phyloP scores from a whole-genome alignment of 192 early-diverging fungal species.

The Coemansia sp. region DNA sequence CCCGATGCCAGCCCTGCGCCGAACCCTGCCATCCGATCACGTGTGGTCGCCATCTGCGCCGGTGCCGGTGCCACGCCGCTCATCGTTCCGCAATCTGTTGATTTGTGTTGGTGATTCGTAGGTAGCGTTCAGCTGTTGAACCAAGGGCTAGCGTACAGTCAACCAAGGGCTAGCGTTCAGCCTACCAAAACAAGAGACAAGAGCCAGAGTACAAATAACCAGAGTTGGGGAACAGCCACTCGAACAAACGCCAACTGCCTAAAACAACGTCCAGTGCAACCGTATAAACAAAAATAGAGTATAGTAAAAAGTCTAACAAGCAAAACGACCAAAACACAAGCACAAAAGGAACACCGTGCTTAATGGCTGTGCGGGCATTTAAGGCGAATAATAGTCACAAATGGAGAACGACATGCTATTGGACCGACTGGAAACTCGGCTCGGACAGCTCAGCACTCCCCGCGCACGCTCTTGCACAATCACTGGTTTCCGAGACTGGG shows the following conservation, averaged over 20 bases:
- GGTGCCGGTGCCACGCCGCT: not conserved
- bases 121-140: not conserved
- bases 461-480: no score
- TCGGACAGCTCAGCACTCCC: no score
- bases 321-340: no score
- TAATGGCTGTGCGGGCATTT: not conserved
- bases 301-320: no score
- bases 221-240: not conserved
- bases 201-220: not conserved
- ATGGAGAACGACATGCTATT: no score
- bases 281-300: not conserved
- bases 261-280: not conserved
- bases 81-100: not conserved
- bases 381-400: no score
- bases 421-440: no score
- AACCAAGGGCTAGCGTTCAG: not conserved
- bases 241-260: no score
- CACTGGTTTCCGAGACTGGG: no score
- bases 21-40: slow-evolving; percentile 66
- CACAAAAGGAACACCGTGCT: no score
- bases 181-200: not conserved
- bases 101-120: not conserved
- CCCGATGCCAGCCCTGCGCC: slow-evolving; percentile 71
- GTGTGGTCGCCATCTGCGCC: slow-evolving; percentile 43
- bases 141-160: no score